A percentile compares a stretch with the other conserved stretches of the same genome.
phyloP scores from a whole-genome alignment of 2,329 filamentous ascomycete species.

The Pleomassaria siparia region DNA sequence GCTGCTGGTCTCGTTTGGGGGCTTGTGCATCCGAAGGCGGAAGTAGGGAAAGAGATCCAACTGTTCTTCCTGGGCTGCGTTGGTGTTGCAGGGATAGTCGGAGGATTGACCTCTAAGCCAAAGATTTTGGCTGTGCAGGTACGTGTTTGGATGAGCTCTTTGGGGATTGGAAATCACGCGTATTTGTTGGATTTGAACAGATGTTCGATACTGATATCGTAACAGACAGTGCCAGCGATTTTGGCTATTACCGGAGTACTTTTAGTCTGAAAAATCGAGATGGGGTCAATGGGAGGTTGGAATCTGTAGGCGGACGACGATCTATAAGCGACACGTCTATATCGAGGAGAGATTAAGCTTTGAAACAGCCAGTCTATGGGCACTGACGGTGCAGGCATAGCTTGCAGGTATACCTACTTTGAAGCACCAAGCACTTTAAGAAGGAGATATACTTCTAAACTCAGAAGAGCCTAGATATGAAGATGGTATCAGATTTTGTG shows the following conservation, averaged over 20 bases:
- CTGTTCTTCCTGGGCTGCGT: background rate
- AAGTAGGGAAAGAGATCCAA: background rate
- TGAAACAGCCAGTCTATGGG: too few species aligned
- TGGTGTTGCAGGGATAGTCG: background rate
- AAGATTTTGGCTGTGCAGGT: background rate
- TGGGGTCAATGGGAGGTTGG: too few species aligned
- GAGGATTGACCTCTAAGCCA: background rate
- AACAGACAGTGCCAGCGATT: background rate
- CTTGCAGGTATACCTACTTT: too few species aligned
- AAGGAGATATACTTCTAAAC: too few species aligned
- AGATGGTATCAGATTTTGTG: constrained; percentile 3
- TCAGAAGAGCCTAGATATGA: background rate
- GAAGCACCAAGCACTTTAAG: too few species aligned
- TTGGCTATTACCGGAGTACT: background rate
- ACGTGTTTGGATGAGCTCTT: background rate
- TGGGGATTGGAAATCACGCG: background rate
- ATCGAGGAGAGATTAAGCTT: too few species aligned
- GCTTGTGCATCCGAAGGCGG: background rate
- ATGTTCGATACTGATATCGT: background rate
- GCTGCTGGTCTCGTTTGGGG: background rate
- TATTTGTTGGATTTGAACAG: too few species aligned
- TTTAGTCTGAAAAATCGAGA: too few species aligned
- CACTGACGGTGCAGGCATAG: too few species aligned
- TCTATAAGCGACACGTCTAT: too few species aligned
- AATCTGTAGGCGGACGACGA: too few species aligned